Evolutionary conservation across 129 eudicot genomes (phyloP), one percentile per base, ranked within the genome.

Genomic region (Centrapalus pauciflorus): DNA sequence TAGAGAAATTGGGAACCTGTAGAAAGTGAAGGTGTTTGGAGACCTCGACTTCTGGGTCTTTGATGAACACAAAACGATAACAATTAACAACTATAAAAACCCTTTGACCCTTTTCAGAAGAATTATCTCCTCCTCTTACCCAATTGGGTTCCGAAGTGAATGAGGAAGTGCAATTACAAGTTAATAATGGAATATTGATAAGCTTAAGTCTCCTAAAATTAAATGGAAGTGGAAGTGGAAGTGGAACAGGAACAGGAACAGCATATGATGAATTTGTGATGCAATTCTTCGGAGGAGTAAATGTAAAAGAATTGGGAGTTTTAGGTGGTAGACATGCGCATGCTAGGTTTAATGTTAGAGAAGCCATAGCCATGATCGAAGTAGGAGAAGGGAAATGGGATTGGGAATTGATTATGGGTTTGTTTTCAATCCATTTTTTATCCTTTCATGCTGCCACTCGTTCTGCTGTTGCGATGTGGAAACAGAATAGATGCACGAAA

Each of bases 61-160:
- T 1, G 16, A 90, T 79, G 37, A 65, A 80, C 54, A 85, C 90
- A 71, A 90, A 87, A 1, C 77, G 75, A 70, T 90, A 90, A 66
- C 87, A 90, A 72, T 90, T 90, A 16, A 90, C 97, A 61, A 90
- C 96, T 40, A 90, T 75, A 69, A 82, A 84, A 45, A 66, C 90
- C 49, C 46, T 78, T 61, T 66, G 58, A 45, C 41, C 73, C n/a
- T 76, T 79, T 13, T 54, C 72, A 26, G 52, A 33, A 46, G 5
- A 50, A 33, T 74, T 76, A 29, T 62, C 27, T 12, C 62, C 78
- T 34, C 38, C 51, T 8, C 55, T 20, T 12, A 79, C 67, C 86
- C 85, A 82, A 63, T 77, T 80, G 28, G 76, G 79, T 28, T 57
- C 54, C 13, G 19, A 66, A 29, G 32, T n/a, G 4, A 32, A 52